phyloP scores from a whole-genome alignment of 2,329 filamentous ascomycete genomes.

The Chaetothyriales sp. region DNA sequence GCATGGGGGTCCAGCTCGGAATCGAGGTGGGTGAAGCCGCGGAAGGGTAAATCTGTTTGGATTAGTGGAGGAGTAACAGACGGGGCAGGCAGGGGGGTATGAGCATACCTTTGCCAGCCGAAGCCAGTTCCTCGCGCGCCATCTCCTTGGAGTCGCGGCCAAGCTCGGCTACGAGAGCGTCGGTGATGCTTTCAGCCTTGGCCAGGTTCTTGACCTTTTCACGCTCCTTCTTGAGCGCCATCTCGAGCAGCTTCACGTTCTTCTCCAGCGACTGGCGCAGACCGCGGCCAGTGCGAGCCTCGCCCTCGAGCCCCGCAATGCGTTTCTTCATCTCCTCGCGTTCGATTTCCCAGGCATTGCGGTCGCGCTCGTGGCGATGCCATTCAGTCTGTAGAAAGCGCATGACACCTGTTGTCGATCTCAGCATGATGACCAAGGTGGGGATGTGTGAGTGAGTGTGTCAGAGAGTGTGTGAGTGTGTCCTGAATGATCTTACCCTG shows the following conservation, averaged over 20 bases:
- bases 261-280: slow-evolving; percentile 79
- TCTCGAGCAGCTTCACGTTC: slow-evolving; percentile 79
- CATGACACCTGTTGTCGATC: slow-evolving; percentile 63
- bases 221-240: slow-evolving; percentile 70
- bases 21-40: slow-evolving; percentile 32
- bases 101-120: slow-evolving; percentile 24
- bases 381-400: slow-evolving; percentile 98
- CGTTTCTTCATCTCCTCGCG: slow-evolving; percentile 97
- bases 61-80: slow-evolving; percentile 2
- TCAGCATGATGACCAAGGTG: background rate
- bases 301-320: slow-evolving; percentile 86
- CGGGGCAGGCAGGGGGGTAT: background rate
- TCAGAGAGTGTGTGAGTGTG: too few relatives aligned
- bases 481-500: slow-evolving; percentile 9
- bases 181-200: slow-evolving; percentile 38
- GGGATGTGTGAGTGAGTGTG: too few relatives aligned
- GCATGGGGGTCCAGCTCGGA: slow-evolving; percentile 30
- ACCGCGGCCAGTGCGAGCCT: slow-evolving; percentile 70
- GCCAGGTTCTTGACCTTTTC: slow-evolving; percentile 45
- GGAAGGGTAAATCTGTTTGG: slow-evolving; percentile 7
- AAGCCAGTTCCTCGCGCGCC: slow-evolving; percentile 31
- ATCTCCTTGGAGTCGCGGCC: slow-evolving; percentile 31
- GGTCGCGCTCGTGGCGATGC: slow-evolving; percentile 94
- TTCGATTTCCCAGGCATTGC: slow-evolving; percentile 98
- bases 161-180: slow-evolving; percentile 5